Evolutionary conservation across 129 eudicot genomes (phyloP).

Genomic region (Centaurea solstitialis): DNA sequence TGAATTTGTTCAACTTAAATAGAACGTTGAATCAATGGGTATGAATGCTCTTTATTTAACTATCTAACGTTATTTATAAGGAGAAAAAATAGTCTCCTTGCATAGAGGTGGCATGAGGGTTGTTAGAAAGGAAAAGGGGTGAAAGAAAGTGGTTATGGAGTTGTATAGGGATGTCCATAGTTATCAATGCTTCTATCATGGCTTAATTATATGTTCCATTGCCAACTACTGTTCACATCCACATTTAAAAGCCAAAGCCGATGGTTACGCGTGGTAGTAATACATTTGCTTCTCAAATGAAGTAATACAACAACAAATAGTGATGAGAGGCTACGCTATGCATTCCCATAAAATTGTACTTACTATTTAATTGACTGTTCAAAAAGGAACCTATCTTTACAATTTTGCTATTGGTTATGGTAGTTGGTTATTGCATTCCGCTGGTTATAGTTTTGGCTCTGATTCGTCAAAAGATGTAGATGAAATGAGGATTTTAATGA

Average conservation of each 20-base stretch:
- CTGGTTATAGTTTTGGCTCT: not conserved
- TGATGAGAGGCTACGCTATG: no score
- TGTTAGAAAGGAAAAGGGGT: constrained; percentile 47
- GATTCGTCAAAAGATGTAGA: constrained; percentile 12
- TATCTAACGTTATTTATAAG: no score
- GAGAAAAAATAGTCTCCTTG: not conserved
- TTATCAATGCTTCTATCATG: constrained; percentile 61
- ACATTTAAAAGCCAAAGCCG: not conserved
- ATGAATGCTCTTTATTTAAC: no score
- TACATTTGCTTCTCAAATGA: not conserved
- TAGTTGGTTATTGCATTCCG: constrained; percentile 19
- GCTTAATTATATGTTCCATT: constrained; percentile 56
- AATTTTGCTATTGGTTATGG: constrained; percentile 31
- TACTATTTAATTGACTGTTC: not conserved
- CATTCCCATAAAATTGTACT: no score
- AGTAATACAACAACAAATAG: constrained; percentile 14
- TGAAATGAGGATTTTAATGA: constrained; percentile 23
- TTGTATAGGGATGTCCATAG: constrained; percentile 55
- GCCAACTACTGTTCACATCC: not conserved
- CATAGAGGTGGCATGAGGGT: constrained; percentile 67
- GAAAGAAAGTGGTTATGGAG: constrained; percentile 67
- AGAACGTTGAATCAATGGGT: no score
- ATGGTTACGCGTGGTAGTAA: not conserved
- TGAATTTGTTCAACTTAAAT: constrained; percentile 22
- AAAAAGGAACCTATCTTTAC: constrained; percentile 13